Conservation (phyloP, 192 early-diverging fungal genomes). For the Podila horticola region DNA sequence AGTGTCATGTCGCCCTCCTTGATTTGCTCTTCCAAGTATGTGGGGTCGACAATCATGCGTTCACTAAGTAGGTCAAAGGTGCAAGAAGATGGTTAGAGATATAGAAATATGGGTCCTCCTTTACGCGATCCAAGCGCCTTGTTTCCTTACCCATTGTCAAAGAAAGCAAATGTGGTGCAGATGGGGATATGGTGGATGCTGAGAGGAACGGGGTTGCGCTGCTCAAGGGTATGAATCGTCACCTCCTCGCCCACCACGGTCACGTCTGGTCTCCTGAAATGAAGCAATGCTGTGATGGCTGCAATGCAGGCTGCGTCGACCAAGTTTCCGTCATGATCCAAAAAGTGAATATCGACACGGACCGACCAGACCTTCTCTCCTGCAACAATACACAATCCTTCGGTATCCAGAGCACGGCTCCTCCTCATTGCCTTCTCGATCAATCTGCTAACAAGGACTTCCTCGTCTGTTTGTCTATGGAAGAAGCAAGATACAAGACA, state of each 20-base stretch:
- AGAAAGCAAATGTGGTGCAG: constrained; percentile 93
- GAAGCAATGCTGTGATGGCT: constrained; percentile 86
- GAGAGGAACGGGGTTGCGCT: constrained; percentile 93
- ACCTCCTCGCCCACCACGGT: constrained; percentile 93
- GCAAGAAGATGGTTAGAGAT: background rate
- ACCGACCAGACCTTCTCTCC: constrained; percentile 97
- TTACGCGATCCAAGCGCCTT: too few relatives aligned
- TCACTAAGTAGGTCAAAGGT: constrained; percentile 45
- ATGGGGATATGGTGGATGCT: constrained; percentile 97
- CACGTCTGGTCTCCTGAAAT: constrained; percentile 96
- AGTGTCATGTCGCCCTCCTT: constrained; percentile 87
- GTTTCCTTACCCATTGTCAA: constrained; percentile 75
- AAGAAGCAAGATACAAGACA: background rate
- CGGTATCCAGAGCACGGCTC: constrained; percentile 91
- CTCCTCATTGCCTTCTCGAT: constrained; percentile 89
- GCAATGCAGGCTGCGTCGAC: constrained; percentile 93
- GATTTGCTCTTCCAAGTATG: constrained; percentile 86
- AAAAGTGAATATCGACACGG: constrained; percentile 89
- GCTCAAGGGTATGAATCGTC: constrained; percentile 84
- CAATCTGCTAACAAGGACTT: constrained; percentile 85
- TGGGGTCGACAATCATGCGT: constrained; percentile 85
- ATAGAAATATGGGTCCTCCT: background rate
- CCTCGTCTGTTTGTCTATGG: constrained; percentile 77
- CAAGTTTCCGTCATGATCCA: constrained; percentile 96
- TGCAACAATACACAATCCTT: constrained; percentile 95